A percentile compares a stretch with the other conserved stretches of the same genome.
These are phyloP conservation scores for Selaginella moellendorffii DNA, from an alignment of 75 land plant species.

Conservation along the genomic window DNA sequence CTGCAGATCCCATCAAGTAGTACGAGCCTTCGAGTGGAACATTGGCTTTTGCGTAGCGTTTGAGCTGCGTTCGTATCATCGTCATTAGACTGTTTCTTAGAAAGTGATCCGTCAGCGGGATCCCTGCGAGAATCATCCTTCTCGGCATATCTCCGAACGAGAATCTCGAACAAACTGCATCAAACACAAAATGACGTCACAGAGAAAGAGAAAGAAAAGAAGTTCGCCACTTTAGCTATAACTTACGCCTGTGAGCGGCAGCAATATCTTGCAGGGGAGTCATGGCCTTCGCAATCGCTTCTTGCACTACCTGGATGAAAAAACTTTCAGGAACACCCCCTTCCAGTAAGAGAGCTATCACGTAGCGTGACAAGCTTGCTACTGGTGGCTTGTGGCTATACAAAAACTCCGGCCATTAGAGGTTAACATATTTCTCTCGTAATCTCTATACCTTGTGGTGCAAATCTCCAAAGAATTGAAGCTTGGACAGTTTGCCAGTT, in stretches of 20 bases:
- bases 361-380: constrained; percentile 34
- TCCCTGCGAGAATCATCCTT: constrained; percentile 54
- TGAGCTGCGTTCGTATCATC: constrained; percentile 21
- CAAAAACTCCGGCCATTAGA: not conserved
- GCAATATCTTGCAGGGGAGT: constrained; percentile 4
- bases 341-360: constrained; percentile 50
- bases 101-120: constrained; percentile 60
- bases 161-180: constrained; percentile 1
- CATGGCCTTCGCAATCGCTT: constrained; percentile 28
- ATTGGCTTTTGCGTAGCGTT: constrained; percentile 36
- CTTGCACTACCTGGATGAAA: constrained; percentile 33
- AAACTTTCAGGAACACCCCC: constrained; percentile 51
- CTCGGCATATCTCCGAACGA: constrained; percentile 10
- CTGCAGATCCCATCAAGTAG: constrained; percentile 81
- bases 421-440: not conserved
- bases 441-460: constrained; percentile 18
- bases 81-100: constrained; percentile 30
- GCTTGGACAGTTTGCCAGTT: not conserved
- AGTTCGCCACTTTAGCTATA: not conserved
- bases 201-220: not conserved
- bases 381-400: constrained; percentile 42
- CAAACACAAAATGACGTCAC: not conserved
- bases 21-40: constrained; percentile 40
- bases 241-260: constrained; percentile 17
- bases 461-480: constrained; percentile 26